phyloP scores from a whole-genome alignment of 2,329 filamentous ascomycete species.

The Alternaria metachromatica region DNA sequence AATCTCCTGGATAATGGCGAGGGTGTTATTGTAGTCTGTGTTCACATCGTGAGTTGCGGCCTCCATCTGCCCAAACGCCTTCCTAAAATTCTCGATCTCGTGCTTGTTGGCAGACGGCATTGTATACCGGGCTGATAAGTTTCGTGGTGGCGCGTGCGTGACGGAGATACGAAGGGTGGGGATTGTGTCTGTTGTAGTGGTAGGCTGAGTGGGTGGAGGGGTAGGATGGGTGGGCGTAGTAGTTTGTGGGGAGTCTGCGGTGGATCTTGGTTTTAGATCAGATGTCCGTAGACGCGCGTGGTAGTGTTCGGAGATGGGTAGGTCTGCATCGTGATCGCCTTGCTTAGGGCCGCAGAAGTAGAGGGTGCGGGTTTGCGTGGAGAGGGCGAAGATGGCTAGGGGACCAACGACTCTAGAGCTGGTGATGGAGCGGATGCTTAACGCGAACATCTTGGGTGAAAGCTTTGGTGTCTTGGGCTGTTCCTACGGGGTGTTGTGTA shows the following conservation, averaged over 20 bases:
- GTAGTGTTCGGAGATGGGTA: neutral
- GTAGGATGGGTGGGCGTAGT: neutral
- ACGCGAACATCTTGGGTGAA: neutral
- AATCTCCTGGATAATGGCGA: neutral
- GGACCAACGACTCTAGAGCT: neutral
- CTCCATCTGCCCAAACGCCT: neutral
- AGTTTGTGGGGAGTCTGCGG: neutral
- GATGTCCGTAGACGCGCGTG: neutral
- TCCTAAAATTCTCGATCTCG: neutral
- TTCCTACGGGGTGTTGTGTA: neutral
- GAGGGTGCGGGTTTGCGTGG: neutral
- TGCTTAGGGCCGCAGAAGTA: constrained; percentile 6
- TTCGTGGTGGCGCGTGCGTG: neutral
- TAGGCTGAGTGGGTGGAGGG: neutral
- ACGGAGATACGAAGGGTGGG: neutral
- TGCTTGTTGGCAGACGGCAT: neutral
- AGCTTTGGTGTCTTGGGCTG: neutral
- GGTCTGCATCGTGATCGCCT: neutral
- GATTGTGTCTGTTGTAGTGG: neutral
- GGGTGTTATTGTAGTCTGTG: neutral
- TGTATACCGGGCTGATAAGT: neutral
- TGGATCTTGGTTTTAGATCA: neutral
- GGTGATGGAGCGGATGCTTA: neutral
- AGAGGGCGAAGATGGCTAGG: neutral
- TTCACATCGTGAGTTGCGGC: neutral